Percentiles rank a stretch among this genome's conserved stretches.
phyloP scores from a whole-genome alignment of 768 basidiomycete genomes.

The Suillus placidus region DNA sequence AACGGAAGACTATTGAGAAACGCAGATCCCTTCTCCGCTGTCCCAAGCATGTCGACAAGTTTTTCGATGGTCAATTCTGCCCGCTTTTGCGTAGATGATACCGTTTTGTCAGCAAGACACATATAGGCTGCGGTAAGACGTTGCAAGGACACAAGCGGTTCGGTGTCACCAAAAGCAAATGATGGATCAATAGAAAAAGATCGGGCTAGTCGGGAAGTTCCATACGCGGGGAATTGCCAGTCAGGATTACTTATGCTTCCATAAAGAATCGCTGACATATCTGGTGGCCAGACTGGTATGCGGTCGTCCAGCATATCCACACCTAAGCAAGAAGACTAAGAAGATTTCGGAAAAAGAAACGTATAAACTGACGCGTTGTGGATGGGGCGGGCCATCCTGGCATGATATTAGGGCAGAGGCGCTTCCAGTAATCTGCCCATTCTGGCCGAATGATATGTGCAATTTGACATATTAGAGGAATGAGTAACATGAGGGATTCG shows the following conservation, averaged over 20 bases:
- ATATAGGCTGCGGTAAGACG: constrained; percentile 60
- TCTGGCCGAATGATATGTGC: constrained; percentile 71
- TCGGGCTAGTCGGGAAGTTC: constrained; percentile 48
- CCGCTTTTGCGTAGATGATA: constrained; percentile 57
- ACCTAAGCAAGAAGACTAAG: constrained; percentile 31
- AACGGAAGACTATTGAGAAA: constrained; percentile 63
- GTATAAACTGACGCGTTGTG: constrained; percentile 27
- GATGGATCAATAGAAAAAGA: constrained; percentile 55
- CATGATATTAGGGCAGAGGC: constrained; percentile 67
- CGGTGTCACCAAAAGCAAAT: constrained; percentile 62
- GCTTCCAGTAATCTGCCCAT: constrained; percentile 94
- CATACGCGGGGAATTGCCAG: constrained; percentile 56
- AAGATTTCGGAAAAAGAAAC: background rate
- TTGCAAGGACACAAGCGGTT: constrained; percentile 58
- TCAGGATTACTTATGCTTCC: constrained; percentile 64
- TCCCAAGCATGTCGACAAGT: constrained; percentile 47
- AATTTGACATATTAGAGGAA: constrained; percentile 63
- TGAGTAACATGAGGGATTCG: constrained; percentile 56
- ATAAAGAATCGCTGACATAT: constrained; percentile 68
- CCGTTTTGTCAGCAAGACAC: constrained; percentile 56
- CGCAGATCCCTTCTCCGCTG: constrained; percentile 45
- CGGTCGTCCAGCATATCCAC: constrained; percentile 62
- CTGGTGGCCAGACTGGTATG: constrained; percentile 77
- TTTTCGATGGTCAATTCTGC: constrained; percentile 65
- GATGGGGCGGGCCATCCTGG: constrained; percentile 60